phyloP scores from a whole-genome alignment of 129 eudicot species.

The Artemisia tridentata region DNA sequence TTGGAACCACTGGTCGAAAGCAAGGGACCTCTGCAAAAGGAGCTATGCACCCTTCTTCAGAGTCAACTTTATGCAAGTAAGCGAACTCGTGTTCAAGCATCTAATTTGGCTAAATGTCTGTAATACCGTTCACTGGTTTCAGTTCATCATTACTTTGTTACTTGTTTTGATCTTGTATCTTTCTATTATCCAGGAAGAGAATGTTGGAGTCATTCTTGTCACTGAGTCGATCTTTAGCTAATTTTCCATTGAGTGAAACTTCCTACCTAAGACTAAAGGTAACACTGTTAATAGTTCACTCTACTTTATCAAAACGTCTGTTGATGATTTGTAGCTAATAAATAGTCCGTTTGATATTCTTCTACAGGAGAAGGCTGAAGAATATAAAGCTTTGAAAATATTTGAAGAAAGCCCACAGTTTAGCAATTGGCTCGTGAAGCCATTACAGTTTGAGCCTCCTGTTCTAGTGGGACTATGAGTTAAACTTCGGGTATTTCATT shows the following conservation, averaged over 20 bases:
- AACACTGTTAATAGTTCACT: constrained; percentile 12
- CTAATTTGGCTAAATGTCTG: neutral
- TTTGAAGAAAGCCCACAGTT: constrained; percentile 70
- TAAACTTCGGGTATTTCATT: constrained; percentile 28
- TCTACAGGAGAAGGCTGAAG: constrained; percentile 59
- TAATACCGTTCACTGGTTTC: neutral
- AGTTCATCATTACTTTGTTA: neutral
- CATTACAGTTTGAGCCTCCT: constrained; percentile 58
- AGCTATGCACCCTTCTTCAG: constrained; percentile 70
- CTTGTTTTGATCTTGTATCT: constrained; percentile 14
- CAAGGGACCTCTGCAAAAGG: constrained; percentile 94
- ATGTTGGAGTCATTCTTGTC: constrained; percentile 66
- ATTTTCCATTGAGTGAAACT: constrained; percentile 25
- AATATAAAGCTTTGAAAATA: constrained; percentile 56
- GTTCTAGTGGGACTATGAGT: constrained; percentile 43
- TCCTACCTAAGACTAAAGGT: constrained; percentile 75
- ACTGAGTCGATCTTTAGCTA: constrained; percentile 36
- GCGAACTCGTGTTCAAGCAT: constrained; percentile 8
- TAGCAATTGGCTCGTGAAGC: constrained; percentile 74
- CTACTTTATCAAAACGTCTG: neutral
- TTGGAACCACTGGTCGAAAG: constrained; percentile 95
- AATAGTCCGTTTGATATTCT: constrained; percentile 10
- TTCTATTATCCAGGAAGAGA: constrained; percentile 56
- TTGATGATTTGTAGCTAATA: constrained; percentile 8
- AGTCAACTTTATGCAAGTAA: constrained; percentile 95